phyloP scores from a whole-genome alignment of 2,329 filamentous ascomycete species.

The Curvularia verruculosa region DNA sequence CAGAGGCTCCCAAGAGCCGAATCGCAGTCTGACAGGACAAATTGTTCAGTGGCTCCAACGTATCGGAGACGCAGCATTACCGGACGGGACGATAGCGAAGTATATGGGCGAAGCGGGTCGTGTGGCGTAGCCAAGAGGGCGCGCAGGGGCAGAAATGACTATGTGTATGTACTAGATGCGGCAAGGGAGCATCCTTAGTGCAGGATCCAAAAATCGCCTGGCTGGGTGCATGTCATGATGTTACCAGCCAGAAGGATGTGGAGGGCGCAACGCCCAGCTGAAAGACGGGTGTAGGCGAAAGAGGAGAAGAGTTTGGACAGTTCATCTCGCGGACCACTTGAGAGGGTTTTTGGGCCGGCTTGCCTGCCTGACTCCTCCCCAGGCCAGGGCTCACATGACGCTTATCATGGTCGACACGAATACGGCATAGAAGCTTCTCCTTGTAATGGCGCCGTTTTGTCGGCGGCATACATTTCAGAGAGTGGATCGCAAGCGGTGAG shows the following conservation, averaged over 20 bases:
- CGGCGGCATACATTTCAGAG: slow-evolving; percentile 27
- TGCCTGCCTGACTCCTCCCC: slow-evolving; percentile 28
- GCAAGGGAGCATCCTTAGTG: slow-evolving; percentile 30
- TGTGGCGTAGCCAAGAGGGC: slow-evolving; percentile 26
- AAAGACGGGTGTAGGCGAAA: slow-evolving; percentile 29
- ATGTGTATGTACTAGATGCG: slow-evolving; percentile 28
- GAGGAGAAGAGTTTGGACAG: slow-evolving; percentile 26
- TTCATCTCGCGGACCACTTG: slow-evolving; percentile 15
- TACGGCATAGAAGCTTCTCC: slow-evolving; percentile 30
- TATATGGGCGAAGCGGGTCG: slow-evolving; percentile 35
- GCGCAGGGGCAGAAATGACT: slow-evolving; percentile 30
- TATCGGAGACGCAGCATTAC: slow-evolving; percentile 31
- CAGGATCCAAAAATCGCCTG: slow-evolving; percentile 18
- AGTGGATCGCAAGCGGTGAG: slow-evolving; percentile 20
- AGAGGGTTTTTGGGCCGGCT: slow-evolving; percentile 30
- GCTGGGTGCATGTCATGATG: slow-evolving; percentile 17
- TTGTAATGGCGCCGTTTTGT: slow-evolving; percentile 25
- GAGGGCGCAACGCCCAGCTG: slow-evolving; percentile 10
- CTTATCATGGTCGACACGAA: slow-evolving; percentile 21
- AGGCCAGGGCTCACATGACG: slow-evolving; percentile 29
- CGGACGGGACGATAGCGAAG: slow-evolving; percentile 30
- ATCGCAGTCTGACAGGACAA: slow-evolving; percentile 22
- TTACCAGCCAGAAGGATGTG: slow-evolving; percentile 26
- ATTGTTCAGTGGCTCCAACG: slow-evolving; percentile 17
- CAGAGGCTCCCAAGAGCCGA: slow-evolving; percentile 29